These are phyloP conservation scores for Beta corolliflora DNA, from an alignment of 179 eudicot species.

Conservation along the genomic window DNA sequence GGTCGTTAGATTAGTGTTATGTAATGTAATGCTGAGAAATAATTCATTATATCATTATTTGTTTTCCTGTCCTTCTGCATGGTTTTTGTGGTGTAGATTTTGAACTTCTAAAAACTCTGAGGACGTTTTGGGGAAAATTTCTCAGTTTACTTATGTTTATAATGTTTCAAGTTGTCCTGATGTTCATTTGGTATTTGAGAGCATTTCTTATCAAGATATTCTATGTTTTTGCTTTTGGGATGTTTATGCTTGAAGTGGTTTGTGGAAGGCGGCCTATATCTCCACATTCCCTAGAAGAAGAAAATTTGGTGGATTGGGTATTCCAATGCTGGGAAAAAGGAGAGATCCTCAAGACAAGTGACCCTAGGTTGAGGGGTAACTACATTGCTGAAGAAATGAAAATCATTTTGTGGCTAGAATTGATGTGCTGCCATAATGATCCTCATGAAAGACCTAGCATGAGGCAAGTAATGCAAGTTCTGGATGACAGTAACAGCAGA, in stretches of 20 bases:
- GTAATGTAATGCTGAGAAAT: no score
- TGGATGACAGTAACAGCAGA: background rate
- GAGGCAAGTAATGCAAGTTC: slow-evolving; percentile 20
- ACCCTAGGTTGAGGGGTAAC: slow-evolving; percentile 15
- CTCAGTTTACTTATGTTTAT: no score
- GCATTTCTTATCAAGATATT: no score
- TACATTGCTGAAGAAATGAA: slow-evolving; percentile 12
- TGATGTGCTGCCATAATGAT: slow-evolving; percentile 11
- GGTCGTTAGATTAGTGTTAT: slow-evolving; percentile 8
- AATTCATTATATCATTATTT: no score
- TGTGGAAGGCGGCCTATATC: slow-evolving; percentile 28
- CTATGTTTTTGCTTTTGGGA: slow-evolving; percentile 33
- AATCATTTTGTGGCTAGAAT: slow-evolving; percentile 13
- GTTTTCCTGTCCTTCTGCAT: no score
- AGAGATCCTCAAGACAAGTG: slow-evolving; percentile 10
- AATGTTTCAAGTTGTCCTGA: no score
- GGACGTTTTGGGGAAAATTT: no score
- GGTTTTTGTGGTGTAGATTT: no score
- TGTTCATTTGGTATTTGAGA: no score
- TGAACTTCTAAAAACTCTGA: no score
- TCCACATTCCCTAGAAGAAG: slow-evolving; percentile 15
- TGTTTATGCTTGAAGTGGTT: slow-evolving; percentile 28
- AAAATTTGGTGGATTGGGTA: slow-evolving; percentile 22
- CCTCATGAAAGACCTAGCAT: slow-evolving; percentile 24
- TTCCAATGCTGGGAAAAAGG: slow-evolving; percentile 6